A percentile compares a stretch with the other conserved stretches of the same genome.
Conservation (phyloP, 2,329 filamentous ascomycete genomes). For the Trichoderma koningiopsis region DNA sequence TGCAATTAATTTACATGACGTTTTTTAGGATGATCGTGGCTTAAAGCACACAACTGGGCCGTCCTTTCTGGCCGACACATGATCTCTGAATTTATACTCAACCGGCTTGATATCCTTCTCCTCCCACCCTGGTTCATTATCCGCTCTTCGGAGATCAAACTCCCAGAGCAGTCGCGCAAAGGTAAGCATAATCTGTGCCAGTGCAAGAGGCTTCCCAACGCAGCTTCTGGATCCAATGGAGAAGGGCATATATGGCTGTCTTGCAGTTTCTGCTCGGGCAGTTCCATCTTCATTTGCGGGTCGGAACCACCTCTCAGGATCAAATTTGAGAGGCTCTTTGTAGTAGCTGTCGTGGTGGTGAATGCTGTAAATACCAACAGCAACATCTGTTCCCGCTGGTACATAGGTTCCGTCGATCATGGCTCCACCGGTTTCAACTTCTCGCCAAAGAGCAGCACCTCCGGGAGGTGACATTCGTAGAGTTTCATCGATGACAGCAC, state of each 20-base stretch:
- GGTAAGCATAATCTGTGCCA: constrained; percentile 25
- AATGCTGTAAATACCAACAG: constrained; percentile 29
- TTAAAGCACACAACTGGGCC: background rate
- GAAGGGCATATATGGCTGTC: constrained; percentile 23
- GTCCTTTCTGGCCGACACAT: background rate
- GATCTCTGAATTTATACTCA: constrained; percentile 25
- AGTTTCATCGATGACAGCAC: constrained; percentile 43
- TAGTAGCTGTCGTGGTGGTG: constrained; percentile 28
- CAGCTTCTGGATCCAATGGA: constrained; percentile 25
- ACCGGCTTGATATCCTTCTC: background rate
- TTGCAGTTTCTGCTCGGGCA: background rate
- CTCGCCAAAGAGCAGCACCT: constrained; percentile 27
- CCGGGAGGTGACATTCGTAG: constrained; percentile 30
- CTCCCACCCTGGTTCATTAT: constrained; percentile 10
- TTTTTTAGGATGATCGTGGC: background rate
- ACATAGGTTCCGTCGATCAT: constrained; percentile 28
- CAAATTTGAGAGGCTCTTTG: constrained; percentile 15
- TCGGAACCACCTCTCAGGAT: constrained; percentile 26
- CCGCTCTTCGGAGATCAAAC: constrained; percentile 24
- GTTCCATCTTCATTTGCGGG: background rate
- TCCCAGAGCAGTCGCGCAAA: constrained; percentile 25
- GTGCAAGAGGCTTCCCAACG: constrained; percentile 24
- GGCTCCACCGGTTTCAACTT: constrained; percentile 22
- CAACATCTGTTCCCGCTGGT: constrained; percentile 28
- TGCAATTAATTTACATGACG: background rate